Conservation (phyloP, 345 rosid genomes). For the Citrus unshiu region DNA sequence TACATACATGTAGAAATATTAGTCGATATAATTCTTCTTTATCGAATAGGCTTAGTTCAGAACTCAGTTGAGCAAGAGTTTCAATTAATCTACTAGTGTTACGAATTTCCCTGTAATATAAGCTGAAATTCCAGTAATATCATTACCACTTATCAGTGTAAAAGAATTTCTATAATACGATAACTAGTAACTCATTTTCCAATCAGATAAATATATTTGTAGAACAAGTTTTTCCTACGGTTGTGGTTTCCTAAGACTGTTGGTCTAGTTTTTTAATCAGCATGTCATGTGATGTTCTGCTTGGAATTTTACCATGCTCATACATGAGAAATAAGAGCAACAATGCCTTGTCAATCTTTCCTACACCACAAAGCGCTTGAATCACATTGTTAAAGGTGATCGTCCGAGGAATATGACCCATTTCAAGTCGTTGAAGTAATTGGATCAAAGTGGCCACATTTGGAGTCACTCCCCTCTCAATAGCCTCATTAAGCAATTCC, state of each 20-base stretch:
- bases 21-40: neutral
- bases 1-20: neutral
- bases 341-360: too few species aligned
- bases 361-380: too few species aligned
- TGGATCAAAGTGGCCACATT: too few species aligned
- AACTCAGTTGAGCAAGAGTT: neutral
- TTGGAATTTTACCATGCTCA: constrained; percentile 30
- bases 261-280: constrained; percentile 44
- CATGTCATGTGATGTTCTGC: constrained; percentile 29
- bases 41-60: neutral
- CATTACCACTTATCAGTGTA: neutral
- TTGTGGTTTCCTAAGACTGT: constrained; percentile 27
- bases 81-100: neutral
- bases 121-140: neutral
- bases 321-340: constrained; percentile 33
- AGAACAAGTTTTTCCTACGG: neutral
- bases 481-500: too few species aligned
- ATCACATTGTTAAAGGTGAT: too few species aligned
- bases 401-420: too few species aligned
- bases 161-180: neutral
- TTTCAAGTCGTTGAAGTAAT: too few species aligned
- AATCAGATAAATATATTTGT: neutral
- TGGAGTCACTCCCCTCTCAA: too few species aligned
- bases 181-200: neutral
- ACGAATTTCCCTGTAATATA: neutral